Evolutionary conservation across 768 basidiomycete genomes (phyloP).

Genomic region (Lactarius deliciosus): DNA sequence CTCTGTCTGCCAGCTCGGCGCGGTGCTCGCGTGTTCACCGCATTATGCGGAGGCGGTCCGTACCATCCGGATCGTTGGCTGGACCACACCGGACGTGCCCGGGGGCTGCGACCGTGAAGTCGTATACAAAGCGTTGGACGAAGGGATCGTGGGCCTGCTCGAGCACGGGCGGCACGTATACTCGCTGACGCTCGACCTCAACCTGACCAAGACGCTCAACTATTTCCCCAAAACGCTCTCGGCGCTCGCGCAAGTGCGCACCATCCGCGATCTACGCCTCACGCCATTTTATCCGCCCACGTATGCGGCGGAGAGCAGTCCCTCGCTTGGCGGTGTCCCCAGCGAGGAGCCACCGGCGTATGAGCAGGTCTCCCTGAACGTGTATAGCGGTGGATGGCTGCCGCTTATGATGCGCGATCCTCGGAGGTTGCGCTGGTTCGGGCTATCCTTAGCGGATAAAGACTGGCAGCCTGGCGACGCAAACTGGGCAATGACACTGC

Average conservation of each 20-base stretch:
- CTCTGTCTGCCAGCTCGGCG: constrained; percentile 6
- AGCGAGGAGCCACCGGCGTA: constrained; percentile 6
- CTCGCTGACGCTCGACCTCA: constrained; percentile 15
- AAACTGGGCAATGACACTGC: constrained; percentile 10
- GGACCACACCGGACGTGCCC: constrained; percentile 1
- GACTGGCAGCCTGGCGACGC: neutral
- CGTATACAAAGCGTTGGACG: constrained; percentile 8
- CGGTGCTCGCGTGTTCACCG: constrained; percentile 10
- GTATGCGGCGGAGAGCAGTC: neutral
- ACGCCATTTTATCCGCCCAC: neutral
- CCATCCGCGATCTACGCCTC: constrained; percentile 18
- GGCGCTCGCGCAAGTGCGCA: constrained; percentile 8
- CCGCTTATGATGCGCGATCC: constrained; percentile 13
- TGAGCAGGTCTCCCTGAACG: constrained; percentile 2
- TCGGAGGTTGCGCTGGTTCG: constrained; percentile 22
- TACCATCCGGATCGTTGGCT: constrained; percentile 12
- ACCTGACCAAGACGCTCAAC: constrained; percentile 1
- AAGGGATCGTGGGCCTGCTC: constrained; percentile 2
- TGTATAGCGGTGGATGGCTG: constrained; percentile 11
- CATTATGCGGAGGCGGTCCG: constrained; percentile 18
- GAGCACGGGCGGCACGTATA: neutral
- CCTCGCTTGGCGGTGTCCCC: neutral
- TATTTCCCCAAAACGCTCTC: constrained; percentile 11
- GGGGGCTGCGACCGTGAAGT: neutral
- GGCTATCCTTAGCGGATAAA: neutral